Base-by-base conservation (phyloP, 495 filamentous ascomycete species). In the Neurospora sp. region DNA sequence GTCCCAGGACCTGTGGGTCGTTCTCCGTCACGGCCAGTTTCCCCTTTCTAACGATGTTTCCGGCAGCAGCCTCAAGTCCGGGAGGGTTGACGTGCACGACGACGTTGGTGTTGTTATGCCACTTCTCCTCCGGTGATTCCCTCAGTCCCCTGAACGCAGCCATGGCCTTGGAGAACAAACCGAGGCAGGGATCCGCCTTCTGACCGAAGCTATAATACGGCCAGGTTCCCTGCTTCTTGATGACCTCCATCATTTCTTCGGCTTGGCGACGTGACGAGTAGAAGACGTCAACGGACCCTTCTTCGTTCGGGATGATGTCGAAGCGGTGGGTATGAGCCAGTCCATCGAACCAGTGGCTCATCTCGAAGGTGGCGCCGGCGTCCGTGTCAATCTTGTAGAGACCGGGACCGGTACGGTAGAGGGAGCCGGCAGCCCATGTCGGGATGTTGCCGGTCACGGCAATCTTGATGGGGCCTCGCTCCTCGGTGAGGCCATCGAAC, bases 311-410 rank as follows among this genome's bases (percentile, higher is more conserved):
- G 31, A 85, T 74, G 40, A 94, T 89, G 72, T 91, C 84, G 81
- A 96, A 94, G 16, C 88, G 87, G 75, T 94, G 91, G 3, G 87
- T 89, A 73, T 93, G 90, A n/a, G 85, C 85, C 59, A 94, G 88
- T n/a, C 91, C 89, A 79, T 94, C 90, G 73, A 94, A 93, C 93
- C 92, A 96, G 77, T 96, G 93, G 0, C 80, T 86, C 8, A 87
- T 80, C 38, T 82, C 79, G 74, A 88, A 88, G 0, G 85, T 87
- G 2, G 85, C 85, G 39, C 86, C 87, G 1, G 86, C 80, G 18
- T 88, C 85, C 18, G 84, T 85, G 59, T 89, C 80, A 8, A 91
- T 77, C 72, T 86, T 86, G 73, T 85, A 86, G 20, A 85, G 82
- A 0, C 91, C 90, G 0, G 91, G 91, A 0, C 92, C 92, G 3